Evolutionary conservation across 345 rosid species (phyloP), one percentile per base, ranked within the genome.

Genomic region (Salix viminalis): DNA sequence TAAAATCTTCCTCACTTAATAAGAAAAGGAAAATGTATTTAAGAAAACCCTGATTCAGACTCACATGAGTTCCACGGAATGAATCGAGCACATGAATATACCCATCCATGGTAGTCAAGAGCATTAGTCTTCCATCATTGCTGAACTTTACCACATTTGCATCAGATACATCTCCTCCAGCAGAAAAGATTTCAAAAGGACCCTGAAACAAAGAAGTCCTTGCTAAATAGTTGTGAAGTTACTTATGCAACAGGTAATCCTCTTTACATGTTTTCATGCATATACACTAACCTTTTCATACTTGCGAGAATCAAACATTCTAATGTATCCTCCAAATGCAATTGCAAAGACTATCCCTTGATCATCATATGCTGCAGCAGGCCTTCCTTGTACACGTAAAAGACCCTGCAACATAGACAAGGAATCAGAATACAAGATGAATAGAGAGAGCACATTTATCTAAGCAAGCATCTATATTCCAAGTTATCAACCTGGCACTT

Each of bases 321-420:
- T 87, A 34, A 96, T 85, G 85, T 77, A 88, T 76, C 99, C 97
- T 83, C 99, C 99, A 85, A 90, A 93, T 68, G 98, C 96, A 85
- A 92, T 79, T 30, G 98, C 91, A 88, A 96, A 93, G 66, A 93
- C 91, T 74, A 91, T 79, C 52, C 99, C 99, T 74, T 92, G 99
- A 76, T 96, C 97, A 89, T 96, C 99, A 85, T 96, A 93, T 71
- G 96, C 89, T 54, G 93, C 86, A 76, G 99, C 97, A 81, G 99
- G 99, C 88, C 99, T 87, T 80, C 96, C 99, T 85, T 82, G 84
- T 46, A 78, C 84, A 32, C 37, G 82, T 65, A 78, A 61, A 75
- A 82, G 84, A 42, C 84, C 84, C 84, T 82, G 32, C 10, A 42
- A 48, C 14, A 71, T 1, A 37, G 44, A 66, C 39, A 15, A 67